Percentiles rank a stretch among this genome's conserved stretches.
These are phyloP conservation scores for Oryza rufipogon DNA, from an alignment of 176 grass and related monocot species.

Conservation along the genomic window DNA sequence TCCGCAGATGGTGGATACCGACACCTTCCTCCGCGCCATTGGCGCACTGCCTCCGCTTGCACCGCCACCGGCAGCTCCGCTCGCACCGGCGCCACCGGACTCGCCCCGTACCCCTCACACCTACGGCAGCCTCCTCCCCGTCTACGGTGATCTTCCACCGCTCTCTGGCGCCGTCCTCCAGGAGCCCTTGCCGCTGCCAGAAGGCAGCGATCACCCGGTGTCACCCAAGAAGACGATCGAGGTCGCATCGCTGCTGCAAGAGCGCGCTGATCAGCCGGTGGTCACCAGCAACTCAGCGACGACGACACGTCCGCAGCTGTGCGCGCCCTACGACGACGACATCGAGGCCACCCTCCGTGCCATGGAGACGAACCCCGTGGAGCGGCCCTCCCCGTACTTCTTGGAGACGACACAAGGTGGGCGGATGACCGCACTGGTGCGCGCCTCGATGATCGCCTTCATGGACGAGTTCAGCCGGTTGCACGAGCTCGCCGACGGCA, in stretches of 20 bases:
- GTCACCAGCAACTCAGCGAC: not conserved
- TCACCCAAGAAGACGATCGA: too few species aligned
- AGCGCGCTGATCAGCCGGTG: not conserved
- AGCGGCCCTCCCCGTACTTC: conserved; percentile 5
- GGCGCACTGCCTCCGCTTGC: not conserved
- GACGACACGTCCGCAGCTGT: not conserved
- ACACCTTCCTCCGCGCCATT: not conserved
- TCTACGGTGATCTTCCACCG: not conserved
- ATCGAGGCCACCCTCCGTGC: conserved; percentile 25
- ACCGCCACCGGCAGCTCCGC: too few species aligned
- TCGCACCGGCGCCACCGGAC: not conserved
- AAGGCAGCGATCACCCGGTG: too few species aligned
- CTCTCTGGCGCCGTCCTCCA: not conserved
- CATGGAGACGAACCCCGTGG: not conserved
- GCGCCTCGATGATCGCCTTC: conserved; percentile 12
- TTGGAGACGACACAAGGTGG: conserved; percentile 8
- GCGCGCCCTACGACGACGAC: conserved; percentile 11
- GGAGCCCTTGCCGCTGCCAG: too few species aligned
- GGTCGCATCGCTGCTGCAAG: too few species aligned
- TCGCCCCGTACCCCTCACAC: not conserved
- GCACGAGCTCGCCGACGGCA: not conserved
- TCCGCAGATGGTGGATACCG: not conserved
- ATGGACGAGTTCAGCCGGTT: not conserved
- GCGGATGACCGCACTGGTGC: not conserved
- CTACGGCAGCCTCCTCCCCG: not conserved